Base-by-base conservation (phyloP, 768 basidiomycete genomes). In the Kwoniella dendrophila region DNA sequence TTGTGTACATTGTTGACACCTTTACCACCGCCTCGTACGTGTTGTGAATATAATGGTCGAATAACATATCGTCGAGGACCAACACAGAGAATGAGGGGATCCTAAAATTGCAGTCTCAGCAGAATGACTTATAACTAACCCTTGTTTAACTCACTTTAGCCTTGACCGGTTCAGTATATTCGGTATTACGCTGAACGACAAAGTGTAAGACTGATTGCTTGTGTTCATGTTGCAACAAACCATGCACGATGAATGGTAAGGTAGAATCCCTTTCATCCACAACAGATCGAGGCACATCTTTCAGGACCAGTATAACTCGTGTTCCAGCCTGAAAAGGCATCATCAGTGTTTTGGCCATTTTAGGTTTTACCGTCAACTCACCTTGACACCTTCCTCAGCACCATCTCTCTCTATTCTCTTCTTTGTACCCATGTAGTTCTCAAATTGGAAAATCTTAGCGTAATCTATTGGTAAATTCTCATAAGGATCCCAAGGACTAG, bases 1-100 rank as follows among this genome's bases (percentile, higher is more conserved):
- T 97, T 99, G 83, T 98, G 94, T 1, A 96, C 92, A 71, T 98
- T 97, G 83, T 99, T 99, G 43, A 86, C 83, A 11, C 93, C 92
- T 77, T 88, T 90, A 16, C 90, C 90, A 18, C 92, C 92, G 12
- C 92, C 93, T 41, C 79, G 76, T 2, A 89, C 87, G 70, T 94
- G 92, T 72, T 96, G 92, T 67, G 92, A 94, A 81, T 90, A 99
- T 32, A 94, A 80, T 0, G 96, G 96, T 66, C 88, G 90, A 41
- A 93, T 87, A 20, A 82, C 83, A 67, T 96, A 82, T 43, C 93
- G 86, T 44, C 94, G 86, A 11, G 92, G 90, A 1, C 95, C 96
- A 26, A 92, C 86, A 72, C 90, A 92, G 4, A 99, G 81, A 40
- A 96, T 83, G 57, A 97, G 82, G 0, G 91, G 87, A 76, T 98